These are phyloP conservation scores for Irpex sp. DNA, from an alignment of 1,284 basidiomycete genomes.

Conservation along the genomic window DNA sequence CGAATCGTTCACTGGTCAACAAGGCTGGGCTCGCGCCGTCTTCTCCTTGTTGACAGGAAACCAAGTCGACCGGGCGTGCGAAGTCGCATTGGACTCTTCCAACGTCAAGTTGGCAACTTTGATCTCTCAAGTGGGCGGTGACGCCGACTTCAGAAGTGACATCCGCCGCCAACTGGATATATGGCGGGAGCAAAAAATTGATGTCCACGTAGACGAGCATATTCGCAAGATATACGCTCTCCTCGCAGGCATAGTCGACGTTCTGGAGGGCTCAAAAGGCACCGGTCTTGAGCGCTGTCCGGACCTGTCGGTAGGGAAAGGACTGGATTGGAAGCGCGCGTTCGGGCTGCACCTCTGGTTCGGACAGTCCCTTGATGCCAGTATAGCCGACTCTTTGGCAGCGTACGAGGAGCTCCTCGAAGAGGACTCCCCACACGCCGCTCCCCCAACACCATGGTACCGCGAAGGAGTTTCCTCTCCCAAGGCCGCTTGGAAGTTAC, in stretches of 20 bases:
- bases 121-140: constrained; percentile 87
- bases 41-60: constrained; percentile 87
- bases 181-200: constrained; percentile 81
- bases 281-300: constrained; percentile 53
- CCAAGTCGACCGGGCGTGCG: constrained; percentile 82
- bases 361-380: constrained; percentile 68
- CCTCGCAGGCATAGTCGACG: constrained; percentile 75
- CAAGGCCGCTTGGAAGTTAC: constrained; percentile 33
- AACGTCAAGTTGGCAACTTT: constrained; percentile 89
- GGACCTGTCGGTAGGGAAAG: constrained; percentile 73
- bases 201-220: constrained; percentile 66
- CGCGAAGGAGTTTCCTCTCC: constrained; percentile 34
- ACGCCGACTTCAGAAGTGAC: constrained; percentile 75
- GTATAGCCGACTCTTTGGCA: constrained; percentile 68
- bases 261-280: constrained; percentile 59
- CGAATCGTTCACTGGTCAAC: constrained; percentile 35
- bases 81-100: constrained; percentile 72
- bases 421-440: constrained; percentile 39
- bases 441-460: constrained; percentile 74
- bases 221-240: constrained; percentile 85
- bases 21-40: constrained; percentile 45
- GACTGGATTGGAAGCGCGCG: constrained; percentile 92
- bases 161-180: constrained; percentile 76
- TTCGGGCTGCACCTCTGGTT: constrained; percentile 95
- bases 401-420: constrained; percentile 60